Evolutionary conservation across 2,329 filamentous ascomycete species (phyloP).

Genomic region (Penicillium nordicum): DNA sequence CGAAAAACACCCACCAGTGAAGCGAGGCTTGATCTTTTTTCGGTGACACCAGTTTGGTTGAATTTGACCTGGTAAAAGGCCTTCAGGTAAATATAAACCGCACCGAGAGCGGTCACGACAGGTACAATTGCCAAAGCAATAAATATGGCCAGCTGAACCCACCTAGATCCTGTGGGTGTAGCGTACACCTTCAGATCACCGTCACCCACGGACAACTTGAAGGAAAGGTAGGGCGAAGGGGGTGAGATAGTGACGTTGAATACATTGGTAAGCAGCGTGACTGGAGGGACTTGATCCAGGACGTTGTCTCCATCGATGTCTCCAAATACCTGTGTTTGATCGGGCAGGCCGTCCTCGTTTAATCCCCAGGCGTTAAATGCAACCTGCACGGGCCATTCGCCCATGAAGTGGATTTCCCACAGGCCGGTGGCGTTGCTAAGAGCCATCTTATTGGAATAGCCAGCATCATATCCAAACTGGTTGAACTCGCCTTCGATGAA

Average conservation of each 20-base stretch:
- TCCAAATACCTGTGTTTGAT: constrained; percentile 57
- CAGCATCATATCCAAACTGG: constrained; percentile 61
- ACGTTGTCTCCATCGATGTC: constrained; percentile 60
- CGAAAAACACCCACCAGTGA: constrained; percentile 23
- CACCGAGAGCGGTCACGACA: constrained; percentile 47
- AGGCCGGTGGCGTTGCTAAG: constrained; percentile 45
- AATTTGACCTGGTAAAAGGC: constrained; percentile 64
- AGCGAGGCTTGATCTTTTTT: constrained; percentile 46
- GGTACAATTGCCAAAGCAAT: constrained; percentile 55
- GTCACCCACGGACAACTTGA: constrained; percentile 55
- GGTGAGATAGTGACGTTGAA: constrained; percentile 59
- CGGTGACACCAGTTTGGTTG: constrained; percentile 55
- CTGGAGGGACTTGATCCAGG: constrained; percentile 60
- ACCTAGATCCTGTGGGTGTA: constrained; percentile 49
- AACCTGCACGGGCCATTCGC: constrained; percentile 62
- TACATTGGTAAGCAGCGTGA: constrained; percentile 52
- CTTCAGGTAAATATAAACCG: constrained; percentile 57
- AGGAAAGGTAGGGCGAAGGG: constrained; percentile 53
- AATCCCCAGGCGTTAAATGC: constrained; percentile 65
- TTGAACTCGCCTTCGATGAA: constrained; percentile 63
- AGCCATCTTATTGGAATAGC: constrained; percentile 53
- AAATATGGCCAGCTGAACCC: constrained; percentile 53
- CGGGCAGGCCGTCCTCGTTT: constrained; percentile 60
- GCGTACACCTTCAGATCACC: constrained; percentile 48
- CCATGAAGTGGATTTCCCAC: constrained; percentile 60